phyloP scores from a whole-genome alignment of 1,284 basidiomycete genomes.

The Ceraceosorus bombacis region DNA sequence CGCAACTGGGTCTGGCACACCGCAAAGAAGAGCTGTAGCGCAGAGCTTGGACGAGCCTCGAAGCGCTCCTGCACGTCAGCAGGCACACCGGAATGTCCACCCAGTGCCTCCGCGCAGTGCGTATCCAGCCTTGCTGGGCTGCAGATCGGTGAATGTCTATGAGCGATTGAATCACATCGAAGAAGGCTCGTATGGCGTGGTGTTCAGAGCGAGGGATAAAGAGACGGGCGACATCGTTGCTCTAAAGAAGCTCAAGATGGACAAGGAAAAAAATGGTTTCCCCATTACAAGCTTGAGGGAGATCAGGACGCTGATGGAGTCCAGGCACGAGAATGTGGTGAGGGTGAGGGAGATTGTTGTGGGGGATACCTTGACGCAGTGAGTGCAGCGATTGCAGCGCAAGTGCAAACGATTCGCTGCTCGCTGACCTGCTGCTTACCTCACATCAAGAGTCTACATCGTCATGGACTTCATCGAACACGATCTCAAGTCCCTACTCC shows the following conservation, averaged over 20 bases:
- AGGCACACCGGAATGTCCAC: background rate
- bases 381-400: constrained; percentile 48
- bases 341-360: constrained; percentile 92
- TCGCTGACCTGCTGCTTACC: constrained; percentile 1
- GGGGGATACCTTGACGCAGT: constrained; percentile 98
- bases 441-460: constrained; percentile 71
- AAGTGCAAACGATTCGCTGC: background rate
- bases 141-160: constrained; percentile 35
- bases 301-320: constrained; percentile 79
- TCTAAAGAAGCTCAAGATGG: constrained; percentile 94
- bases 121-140: constrained; percentile 29
- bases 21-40: constrained; percentile 1
- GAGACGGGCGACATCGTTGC: constrained; percentile 83
- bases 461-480: constrained; percentile 99
- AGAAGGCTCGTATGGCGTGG: constrained; percentile 96
- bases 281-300: constrained; percentile 94
- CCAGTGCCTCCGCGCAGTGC: constrained; percentile 12
- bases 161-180: constrained; percentile 83
- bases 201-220: constrained; percentile 84
- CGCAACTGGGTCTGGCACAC: background rate
- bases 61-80: background rate
- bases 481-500: constrained; percentile 86
- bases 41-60: constrained; percentile 2
- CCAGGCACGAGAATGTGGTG: constrained; percentile 82
- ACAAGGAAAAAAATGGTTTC: constrained; percentile 95